phyloP scores from a whole-genome alignment of 2,329 filamentous ascomycete genomes.

The Xylaria sp. region DNA sequence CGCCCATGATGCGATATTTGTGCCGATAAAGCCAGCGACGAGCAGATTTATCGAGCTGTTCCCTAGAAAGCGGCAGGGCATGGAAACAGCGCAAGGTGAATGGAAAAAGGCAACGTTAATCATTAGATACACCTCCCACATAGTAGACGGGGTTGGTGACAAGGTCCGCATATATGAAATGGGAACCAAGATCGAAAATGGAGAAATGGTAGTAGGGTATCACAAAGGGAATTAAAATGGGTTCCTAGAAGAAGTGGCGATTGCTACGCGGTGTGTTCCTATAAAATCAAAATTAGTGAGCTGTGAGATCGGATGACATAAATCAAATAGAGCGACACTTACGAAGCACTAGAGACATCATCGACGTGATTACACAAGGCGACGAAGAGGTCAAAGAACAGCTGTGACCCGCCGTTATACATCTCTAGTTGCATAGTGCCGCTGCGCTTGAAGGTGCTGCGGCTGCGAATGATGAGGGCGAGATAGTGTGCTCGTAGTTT shows the following conservation, averaged over 20 bases:
- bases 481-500: conserved; percentile 91
- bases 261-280: conserved; percentile 62
- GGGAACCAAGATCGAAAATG: conserved; percentile 17
- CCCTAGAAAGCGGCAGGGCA: background rate
- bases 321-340: conserved; percentile 46
- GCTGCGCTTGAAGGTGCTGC: conserved; percentile 90
- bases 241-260: conserved; percentile 50
- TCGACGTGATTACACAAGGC: conserved; percentile 92
- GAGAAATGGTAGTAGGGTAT: conserved; percentile 15
- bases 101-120: conserved; percentile 42
- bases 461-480: conserved; percentile 88
- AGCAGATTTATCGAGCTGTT: conserved; percentile 4
- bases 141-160: conserved; percentile 27
- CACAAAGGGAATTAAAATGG: conserved; percentile 17
- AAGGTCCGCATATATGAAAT: conserved; percentile 25
- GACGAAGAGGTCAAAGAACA: conserved; percentile 95
- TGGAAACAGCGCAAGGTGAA: background rate
- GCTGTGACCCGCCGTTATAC: conserved; percentile 81
- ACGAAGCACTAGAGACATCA: conserved; percentile 70
- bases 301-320: background rate
- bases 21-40: conserved; percentile 34
- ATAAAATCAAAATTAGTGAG: conserved; percentile 38
- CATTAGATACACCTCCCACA: conserved; percentile 40
- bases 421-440: conserved; percentile 97
- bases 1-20: conserved; percentile 47